phyloP scores from a whole-genome alignment of 306 rosid genomes.

The Vicia sativa region DNA sequence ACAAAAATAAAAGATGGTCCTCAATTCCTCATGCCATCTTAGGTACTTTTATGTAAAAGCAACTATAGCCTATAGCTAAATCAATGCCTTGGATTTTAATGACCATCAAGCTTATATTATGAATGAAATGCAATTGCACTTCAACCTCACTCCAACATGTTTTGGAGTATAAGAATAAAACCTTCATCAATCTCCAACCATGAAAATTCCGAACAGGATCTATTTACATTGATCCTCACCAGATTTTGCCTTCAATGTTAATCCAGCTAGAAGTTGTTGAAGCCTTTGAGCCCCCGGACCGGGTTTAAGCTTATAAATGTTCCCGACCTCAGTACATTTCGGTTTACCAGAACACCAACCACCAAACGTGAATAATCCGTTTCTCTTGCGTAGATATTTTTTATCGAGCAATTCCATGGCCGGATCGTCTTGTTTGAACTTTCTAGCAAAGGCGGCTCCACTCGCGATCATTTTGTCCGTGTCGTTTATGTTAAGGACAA shows the following conservation, averaged over 20 bases:
- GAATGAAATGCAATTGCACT: slow-evolving; percentile 35
- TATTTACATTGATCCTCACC: slow-evolving; percentile 74
- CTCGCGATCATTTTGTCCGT: slow-evolving; percentile 71
- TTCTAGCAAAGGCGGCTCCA: slow-evolving; percentile 82
- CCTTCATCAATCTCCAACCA: slow-evolving; percentile 34
- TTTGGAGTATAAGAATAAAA: slow-evolving; percentile 16
- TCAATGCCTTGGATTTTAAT: slow-evolving; percentile 25
- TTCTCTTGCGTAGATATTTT: slow-evolving; percentile 49
- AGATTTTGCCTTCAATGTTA: slow-evolving; percentile 47
- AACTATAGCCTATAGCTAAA: neutral
- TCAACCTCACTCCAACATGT: slow-evolving; percentile 30
- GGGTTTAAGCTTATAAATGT: slow-evolving; percentile 67
- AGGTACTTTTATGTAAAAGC: slow-evolving; percentile 11
- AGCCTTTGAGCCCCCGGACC: slow-evolving; percentile 73
- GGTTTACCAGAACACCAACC: slow-evolving; percentile 91
- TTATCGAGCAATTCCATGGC: slow-evolving; percentile 69
- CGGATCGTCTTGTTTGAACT: slow-evolving; percentile 60
- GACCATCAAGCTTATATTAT: slow-evolving; percentile 18
- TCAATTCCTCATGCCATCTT: slow-evolving; percentile 29
- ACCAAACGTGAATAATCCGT: slow-evolving; percentile 68
- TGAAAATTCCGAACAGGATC: slow-evolving; percentile 40
- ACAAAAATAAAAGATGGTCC: slow-evolving; percentile 39
- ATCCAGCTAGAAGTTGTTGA: slow-evolving; percentile 48
- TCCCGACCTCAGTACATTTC: slow-evolving; percentile 71
- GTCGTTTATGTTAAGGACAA: slow-evolving; percentile 69